Percentiles rank a stretch among this genome's conserved stretches.
These are phyloP conservation scores for Phytophthora europaea DNA, from an alignment of 352 stramenopile genomes.

Conservation along the genomic window DNA sequence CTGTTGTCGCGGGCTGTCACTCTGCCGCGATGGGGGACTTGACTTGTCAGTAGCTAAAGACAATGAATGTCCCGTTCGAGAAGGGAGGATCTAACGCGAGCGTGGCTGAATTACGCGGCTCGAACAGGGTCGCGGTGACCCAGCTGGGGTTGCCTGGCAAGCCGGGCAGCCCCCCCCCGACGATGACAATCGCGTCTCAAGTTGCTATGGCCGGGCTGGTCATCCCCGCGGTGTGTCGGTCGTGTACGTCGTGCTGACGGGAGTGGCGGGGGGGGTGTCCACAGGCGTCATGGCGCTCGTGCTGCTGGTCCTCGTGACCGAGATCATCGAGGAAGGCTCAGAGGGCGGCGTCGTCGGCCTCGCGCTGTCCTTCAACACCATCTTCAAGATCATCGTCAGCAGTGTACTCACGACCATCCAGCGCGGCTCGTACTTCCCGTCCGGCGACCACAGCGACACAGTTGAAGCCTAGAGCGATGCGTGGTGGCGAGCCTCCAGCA, in stretches of 20 bases:
- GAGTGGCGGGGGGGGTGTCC: conserved; percentile 38
- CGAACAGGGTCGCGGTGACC: no score
- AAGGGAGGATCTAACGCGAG: no score
- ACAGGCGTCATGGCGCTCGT: conserved; percentile 46
- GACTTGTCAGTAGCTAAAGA: no score
- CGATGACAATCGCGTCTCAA: conserved; percentile 41
- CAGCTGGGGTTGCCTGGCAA: no score
- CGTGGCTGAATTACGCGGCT: no score
- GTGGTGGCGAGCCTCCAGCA: no score
- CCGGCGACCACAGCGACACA: conserved; percentile 20
- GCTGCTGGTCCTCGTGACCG: conserved; percentile 54
- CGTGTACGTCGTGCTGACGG: conserved; percentile 39
- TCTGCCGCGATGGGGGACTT: no score
- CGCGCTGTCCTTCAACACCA: conserved; percentile 60
- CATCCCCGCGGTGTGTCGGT: conserved; percentile 35
- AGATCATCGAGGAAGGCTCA: conserved; percentile 73
- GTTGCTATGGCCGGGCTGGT: conserved; percentile 36
- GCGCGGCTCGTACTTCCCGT: conserved; percentile 45
- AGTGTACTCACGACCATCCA: conserved; percentile 53
- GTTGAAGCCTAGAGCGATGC: no score
- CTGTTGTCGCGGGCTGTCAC: no score
- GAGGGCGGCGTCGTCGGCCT: conserved; percentile 68
- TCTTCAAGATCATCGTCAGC: conserved; percentile 59
- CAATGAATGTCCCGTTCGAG: no score
- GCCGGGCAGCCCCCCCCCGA: no score